Conservation (phyloP, 2,329 filamentous ascomycete species). For the Fusarium compactum region DNA sequence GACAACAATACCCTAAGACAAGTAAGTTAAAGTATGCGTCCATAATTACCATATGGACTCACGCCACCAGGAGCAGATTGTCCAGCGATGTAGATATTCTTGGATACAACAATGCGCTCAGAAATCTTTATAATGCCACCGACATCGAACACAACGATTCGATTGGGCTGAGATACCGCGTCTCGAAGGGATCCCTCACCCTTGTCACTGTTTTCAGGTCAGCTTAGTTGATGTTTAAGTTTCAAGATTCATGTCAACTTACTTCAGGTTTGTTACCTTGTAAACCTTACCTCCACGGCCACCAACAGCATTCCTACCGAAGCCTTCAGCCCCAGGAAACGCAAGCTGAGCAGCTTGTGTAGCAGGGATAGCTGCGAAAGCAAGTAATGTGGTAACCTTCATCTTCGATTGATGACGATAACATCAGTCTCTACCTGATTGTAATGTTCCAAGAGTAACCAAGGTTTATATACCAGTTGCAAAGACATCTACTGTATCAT, state of each 20-base stretch:
- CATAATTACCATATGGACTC: conserved; percentile 42
- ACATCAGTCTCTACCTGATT: neutral
- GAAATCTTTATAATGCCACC: conserved; percentile 61
- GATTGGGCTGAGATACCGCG: conserved; percentile 56
- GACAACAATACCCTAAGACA: conserved; percentile 58
- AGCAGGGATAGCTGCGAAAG: conserved; percentile 1
- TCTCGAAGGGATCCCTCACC: conserved; percentile 52
- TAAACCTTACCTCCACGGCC: conserved; percentile 53
- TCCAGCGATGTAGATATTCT: conserved; percentile 60
- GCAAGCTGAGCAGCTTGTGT: conserved; percentile 43
- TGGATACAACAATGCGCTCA: conserved; percentile 58
- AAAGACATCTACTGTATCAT: neutral
- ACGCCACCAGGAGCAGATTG: conserved; percentile 62
- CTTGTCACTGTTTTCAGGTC: conserved; percentile 49
- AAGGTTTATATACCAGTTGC: neutral
- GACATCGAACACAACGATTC: conserved; percentile 61
- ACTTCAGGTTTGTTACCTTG: conserved; percentile 54
- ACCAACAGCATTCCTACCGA: conserved; percentile 45
- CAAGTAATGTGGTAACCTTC: neutral
- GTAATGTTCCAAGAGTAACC: neutral
- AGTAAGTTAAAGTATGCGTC: neutral
- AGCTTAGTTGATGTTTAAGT: neutral
- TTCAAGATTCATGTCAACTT: conserved; percentile 7
- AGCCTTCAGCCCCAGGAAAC: conserved; percentile 55
- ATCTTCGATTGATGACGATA: neutral